Evolutionary conservation across 805 yeast species (phyloP).

Genomic region (Metschnikowia picachoensis): DNA sequence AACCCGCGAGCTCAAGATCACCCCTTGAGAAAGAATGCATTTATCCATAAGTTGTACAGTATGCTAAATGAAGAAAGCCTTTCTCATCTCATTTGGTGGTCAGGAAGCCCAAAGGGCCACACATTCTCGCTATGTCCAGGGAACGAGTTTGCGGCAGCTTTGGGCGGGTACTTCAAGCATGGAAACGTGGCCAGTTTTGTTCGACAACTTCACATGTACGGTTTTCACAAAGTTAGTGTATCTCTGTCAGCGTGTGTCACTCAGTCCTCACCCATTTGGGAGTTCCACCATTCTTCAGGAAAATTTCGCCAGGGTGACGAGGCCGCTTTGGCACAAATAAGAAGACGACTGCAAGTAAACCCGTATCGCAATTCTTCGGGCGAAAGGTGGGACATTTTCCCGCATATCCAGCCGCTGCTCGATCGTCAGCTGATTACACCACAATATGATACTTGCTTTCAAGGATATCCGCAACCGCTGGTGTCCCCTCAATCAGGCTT

Average conservation of each 20-base stretch:
- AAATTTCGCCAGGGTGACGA: conserved; percentile 48
- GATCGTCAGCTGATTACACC: background rate
- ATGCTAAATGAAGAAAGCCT: conserved; percentile 37
- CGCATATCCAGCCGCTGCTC: background rate
- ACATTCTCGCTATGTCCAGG: conserved; percentile 66
- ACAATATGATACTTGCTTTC: too few species aligned
- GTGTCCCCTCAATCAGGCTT: too few species aligned
- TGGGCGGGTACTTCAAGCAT: conserved; percentile 83
- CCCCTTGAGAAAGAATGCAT: conserved; percentile 50
- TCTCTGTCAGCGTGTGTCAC: conserved; percentile 20
- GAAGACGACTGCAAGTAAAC: conserved; percentile 44
- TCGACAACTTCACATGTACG: conserved; percentile 93
- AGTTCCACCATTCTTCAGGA: conserved; percentile 51
- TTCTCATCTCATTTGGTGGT: conserved; percentile 42
- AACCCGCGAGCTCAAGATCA: conserved; percentile 16
- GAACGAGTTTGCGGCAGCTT: conserved; percentile 54
- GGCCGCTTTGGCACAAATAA: conserved; percentile 41
- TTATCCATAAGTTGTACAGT: conserved; percentile 46
- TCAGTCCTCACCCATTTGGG: conserved; percentile 45
- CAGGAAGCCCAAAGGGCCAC: conserved; percentile 41
- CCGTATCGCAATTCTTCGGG: conserved; percentile 11
- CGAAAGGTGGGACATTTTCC: background rate
- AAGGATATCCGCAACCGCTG: too few species aligned
- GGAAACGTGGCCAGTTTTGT: conserved; percentile 92
- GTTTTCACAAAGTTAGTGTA: conserved; percentile 79